Evolutionary conservation across 805 yeast genomes (phyloP).

Genomic region (Monosporozyma unispora): DNA sequence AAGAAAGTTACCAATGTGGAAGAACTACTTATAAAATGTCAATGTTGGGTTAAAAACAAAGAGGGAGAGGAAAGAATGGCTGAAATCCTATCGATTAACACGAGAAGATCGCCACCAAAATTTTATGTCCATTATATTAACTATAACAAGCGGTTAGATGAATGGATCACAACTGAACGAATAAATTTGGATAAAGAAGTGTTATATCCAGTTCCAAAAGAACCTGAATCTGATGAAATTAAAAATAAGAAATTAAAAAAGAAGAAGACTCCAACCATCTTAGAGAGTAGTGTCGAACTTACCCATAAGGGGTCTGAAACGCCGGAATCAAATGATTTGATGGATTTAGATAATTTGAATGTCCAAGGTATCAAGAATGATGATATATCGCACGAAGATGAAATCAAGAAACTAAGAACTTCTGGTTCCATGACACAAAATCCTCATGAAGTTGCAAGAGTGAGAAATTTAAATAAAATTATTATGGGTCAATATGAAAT

Average conservation of each 20-base stretch:
- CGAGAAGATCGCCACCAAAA: slow-evolving; percentile 65
- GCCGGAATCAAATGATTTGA: slow-evolving; percentile 45
- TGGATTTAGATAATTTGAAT: slow-evolving; percentile 77
- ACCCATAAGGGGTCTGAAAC: slow-evolving; percentile 15
- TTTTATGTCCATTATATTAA: slow-evolving; percentile 93
- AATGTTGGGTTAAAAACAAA: slow-evolving; percentile 61
- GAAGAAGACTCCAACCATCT: slow-evolving; percentile 20
- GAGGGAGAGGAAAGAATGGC: slow-evolving; percentile 76
- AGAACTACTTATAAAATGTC: slow-evolving; percentile 67
- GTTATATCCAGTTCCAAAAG: slow-evolving; percentile 56
- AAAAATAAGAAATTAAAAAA: slow-evolving; percentile 32
- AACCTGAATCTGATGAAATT: slow-evolving; percentile 35
- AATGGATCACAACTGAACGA: slow-evolving; percentile 73
- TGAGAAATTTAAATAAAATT: slow-evolving; percentile 69
- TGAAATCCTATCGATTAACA: slow-evolving; percentile 70
- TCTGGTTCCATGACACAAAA: slow-evolving; percentile 97
- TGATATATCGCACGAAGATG: slow-evolving; percentile 79
- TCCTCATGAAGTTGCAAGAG: slow-evolving; percentile 77
- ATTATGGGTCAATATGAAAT: slow-evolving; percentile 85
- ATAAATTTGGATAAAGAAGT: slow-evolving; percentile 67
- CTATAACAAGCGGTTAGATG: slow-evolving; percentile 92
- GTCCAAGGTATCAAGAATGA: slow-evolving; percentile 73
- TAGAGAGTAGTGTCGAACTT: slow-evolving; percentile 2
- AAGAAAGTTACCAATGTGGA: slow-evolving; percentile 29
- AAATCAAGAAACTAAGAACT: slow-evolving; percentile 81